These are phyloP conservation scores for Trypanosoma theileri DNA, from an alignment of 208 protist genomes.

Conservation along the genomic window DNA sequence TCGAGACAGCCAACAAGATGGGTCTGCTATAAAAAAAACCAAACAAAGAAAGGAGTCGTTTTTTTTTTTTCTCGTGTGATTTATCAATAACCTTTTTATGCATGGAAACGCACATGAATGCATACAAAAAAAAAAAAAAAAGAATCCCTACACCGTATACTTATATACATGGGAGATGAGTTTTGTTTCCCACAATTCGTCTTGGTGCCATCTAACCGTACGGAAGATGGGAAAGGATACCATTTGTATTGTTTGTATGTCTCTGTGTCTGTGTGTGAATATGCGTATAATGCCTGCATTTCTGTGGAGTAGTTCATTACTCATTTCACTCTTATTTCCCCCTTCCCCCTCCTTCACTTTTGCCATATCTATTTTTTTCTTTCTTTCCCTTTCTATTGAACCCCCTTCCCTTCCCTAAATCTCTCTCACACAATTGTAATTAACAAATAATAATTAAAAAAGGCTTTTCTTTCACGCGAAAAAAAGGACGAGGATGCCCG, in stretches of 20 bases:
- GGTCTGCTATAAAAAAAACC: constrained; percentile 4
- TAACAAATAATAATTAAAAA: constrained; percentile 1
- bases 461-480: constrained; percentile 20
- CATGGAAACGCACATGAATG: no score
- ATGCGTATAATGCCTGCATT: no score
- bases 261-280: no score
- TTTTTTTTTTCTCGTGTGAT: not conserved
- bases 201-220: no score
- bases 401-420: not conserved
- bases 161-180: no score
- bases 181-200: no score
- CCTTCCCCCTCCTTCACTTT: constrained; percentile 1
- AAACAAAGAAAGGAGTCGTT: no score
- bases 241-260: no score
- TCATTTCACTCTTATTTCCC: not conserved
- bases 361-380: constrained; percentile 3
- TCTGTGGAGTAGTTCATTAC: no score
- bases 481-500: constrained; percentile 48
- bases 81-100: not conserved
- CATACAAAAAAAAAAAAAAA: no score
- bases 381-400: not conserved
- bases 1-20: constrained; percentile 5
- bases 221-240: no score
- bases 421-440: not conserved
- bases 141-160: no score